These are phyloP conservation scores for Ophiocordyceps sinensis DNA, from an alignment of 2,329 filamentous ascomycete species.

Conservation along the genomic window DNA sequence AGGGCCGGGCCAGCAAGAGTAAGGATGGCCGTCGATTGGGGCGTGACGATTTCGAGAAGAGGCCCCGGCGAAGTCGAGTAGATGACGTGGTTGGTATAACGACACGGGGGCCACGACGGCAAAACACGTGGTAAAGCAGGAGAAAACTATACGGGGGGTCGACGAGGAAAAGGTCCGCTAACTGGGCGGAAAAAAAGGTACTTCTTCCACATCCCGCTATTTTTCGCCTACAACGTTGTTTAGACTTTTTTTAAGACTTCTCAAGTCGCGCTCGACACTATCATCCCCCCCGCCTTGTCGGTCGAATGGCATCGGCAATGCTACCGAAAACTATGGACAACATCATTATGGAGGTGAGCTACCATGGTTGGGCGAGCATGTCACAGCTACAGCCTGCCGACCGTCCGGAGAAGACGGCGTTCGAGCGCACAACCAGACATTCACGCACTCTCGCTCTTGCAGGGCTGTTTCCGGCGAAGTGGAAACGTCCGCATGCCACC, in stretches of 20 bases:
- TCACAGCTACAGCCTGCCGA: background rate
- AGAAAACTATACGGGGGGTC: too few relatives aligned
- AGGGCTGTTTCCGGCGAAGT: too few relatives aligned
- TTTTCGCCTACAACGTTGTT: too few relatives aligned
- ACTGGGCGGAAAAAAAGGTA: too few relatives aligned
- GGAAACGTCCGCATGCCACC: too few relatives aligned
- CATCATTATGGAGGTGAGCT: slow-evolving; percentile 39
- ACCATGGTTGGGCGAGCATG: background rate
- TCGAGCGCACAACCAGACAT: background rate
- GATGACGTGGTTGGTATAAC: background rate
- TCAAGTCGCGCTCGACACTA: too few relatives aligned
- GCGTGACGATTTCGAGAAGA: background rate
- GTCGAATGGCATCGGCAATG: background rate
- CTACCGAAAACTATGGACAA: slow-evolving; percentile 26
- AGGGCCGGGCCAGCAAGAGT: background rate
- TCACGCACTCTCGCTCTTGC: too few relatives aligned
- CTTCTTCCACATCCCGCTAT: too few relatives aligned
- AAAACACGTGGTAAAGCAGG: background rate
- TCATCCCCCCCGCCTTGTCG: too few relatives aligned
- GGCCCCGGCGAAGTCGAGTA: too few relatives aligned
- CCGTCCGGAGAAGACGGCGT: background rate
- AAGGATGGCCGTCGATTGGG: background rate
- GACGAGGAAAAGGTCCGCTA: too few relatives aligned
- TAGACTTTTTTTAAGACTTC: too few relatives aligned
- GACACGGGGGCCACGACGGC: background rate